Base-by-base conservation (phyloP, 2,329 filamentous ascomycete species). In the Neospermospora avenae region DNA sequence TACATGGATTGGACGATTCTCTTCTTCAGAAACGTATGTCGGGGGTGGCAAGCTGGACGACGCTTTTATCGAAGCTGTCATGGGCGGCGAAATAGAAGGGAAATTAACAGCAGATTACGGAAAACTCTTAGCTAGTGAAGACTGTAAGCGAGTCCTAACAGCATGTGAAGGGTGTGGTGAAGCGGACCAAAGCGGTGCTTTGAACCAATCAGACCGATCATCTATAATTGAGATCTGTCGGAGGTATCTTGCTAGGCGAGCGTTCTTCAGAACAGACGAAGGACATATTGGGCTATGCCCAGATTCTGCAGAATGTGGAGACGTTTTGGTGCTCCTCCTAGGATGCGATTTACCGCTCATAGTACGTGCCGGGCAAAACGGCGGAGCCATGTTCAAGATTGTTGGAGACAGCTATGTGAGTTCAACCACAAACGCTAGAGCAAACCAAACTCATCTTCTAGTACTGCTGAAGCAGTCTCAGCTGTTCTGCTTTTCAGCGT, bases 321-420 rank as follows among this genome's bases (percentile, higher is more conserved):
- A 61, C 22, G 2, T 31, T 18, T 8, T 61, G 4, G 59, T 41
- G 18, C 42, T 55, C 13, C n/a, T 55, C 22, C 42, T 58, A 13
- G 59, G 49, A 7, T 60, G 52, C 28, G 4, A 28, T 8, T 16
- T 25, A 14, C 44, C 58, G 14, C 24, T 60, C 3, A 14, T 60
- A 35, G 4, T 60, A 7, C 52, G 58, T 13, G 44, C 52, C 18
- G 22, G 45, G 8, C 11, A 16, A 13, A 5, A 18, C 28, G 34
- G 31, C 22, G 3, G 4, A 20, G 37, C 5, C 13, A 16, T 3
- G 3, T 60, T 49, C n/a, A 24, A 11, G 13, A n/a, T 60, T 10
- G 45, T 60, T 6, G 52, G 58, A 25, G 34, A 14, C 34, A 55
- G 58, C 18, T 52, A 60, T 25, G 52, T 60, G 22, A 51, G 46